Evolutionary conservation across 1,284 basidiomycete genomes (phyloP), one percentile per base, ranked within the genome.

Genomic region (Leucoagaricus sp.): DNA sequence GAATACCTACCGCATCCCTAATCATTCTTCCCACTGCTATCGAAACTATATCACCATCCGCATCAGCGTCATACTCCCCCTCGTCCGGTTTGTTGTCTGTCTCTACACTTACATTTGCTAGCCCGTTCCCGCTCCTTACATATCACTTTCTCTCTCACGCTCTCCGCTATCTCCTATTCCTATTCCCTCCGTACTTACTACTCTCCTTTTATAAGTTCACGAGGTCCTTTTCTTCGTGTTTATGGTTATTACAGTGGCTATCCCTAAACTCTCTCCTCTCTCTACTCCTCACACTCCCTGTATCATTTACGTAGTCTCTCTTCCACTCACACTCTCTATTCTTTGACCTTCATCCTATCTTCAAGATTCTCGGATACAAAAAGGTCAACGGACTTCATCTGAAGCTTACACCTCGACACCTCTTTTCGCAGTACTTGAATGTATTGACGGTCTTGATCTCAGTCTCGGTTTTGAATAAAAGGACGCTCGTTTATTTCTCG

Each of bases 171-270:
- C 36, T 17, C 44, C 29, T 28, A 44, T 40, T 28, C 13, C 48
- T 13, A 23, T 47, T 29, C 26, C n/a, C 48, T 49, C 33, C 29
- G 7, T 36, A 31, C 52, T 45, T 57, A 56, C 48, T 31, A 34
- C 33, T 50, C 26, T 52, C 44, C 41, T 31, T 55, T 55, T 38
- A n/a, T 54, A 17, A 46, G 15, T 44, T 41, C 29, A n/a, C 50
- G 26, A 50, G 19, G 4, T 42, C 7, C 19, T 33, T 31, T 17
- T n/a, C 17, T 41, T 28, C 28, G 36, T 31, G 28, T 38, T 23
- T 13, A 9, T 23, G 31, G 31, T 23, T n/a, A n/a, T 41, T 21
- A 23, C 12, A 19, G 19, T 8, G 12, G 40, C 40, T 41, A 23
- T 21, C 17, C 4, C 15, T 38, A 19, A 4, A 13, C n/a, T 17